Base-by-base conservation (phyloP, 2,329 filamentous ascomycete species). In the Talaromyces rugulosus region DNA sequence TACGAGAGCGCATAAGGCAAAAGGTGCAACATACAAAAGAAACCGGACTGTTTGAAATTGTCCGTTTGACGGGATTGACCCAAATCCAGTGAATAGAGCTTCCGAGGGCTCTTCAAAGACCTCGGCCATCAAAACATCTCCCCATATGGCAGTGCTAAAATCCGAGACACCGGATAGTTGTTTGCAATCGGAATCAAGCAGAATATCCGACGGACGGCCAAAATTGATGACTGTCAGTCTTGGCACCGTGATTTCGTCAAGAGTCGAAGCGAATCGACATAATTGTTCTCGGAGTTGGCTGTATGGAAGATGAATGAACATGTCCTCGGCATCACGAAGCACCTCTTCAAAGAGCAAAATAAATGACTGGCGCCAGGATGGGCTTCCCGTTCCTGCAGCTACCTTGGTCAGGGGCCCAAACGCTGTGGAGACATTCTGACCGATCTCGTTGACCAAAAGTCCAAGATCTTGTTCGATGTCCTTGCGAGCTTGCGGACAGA, bases 281-380 rank as follows among this genome's bases (percentile, higher is more conserved):
- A 83, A 63, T 59, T 82, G 78, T 62, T 80, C 76, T 36, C 84
- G 79, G 61, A 87, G 81, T 59, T 80, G 78, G 9, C 81, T 77
- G 66, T 86, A 86, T 0, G 84, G 84, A 6, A 86, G 69, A 62
- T 80, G 82, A 66, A 87, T 78, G 12, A 85, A 80, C 71, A 83
- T 82, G 62, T 87, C 84, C 68, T 87, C 85, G 16, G 80, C 82
- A 66, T 87, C 84, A 16, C 82, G 82, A 28, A 87, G 73, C 8
- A 81, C 72, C 11, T 78, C 74, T 68, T 86, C 84, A 23, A 86
- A 73, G 44, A 86, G 75, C 5, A 70, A 67, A 28, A 79, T 71
- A 65, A 86, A 87, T 12, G 80, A 81, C 60, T 82, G 78, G 59
- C 77, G 75, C 85, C 85, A 87, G 3, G 80, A 80, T n/a, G 66